These are phyloP conservation scores for Macrocybe gigantea DNA, from an alignment of 768 basidiomycete genomes.

Conservation along the genomic window DNA sequence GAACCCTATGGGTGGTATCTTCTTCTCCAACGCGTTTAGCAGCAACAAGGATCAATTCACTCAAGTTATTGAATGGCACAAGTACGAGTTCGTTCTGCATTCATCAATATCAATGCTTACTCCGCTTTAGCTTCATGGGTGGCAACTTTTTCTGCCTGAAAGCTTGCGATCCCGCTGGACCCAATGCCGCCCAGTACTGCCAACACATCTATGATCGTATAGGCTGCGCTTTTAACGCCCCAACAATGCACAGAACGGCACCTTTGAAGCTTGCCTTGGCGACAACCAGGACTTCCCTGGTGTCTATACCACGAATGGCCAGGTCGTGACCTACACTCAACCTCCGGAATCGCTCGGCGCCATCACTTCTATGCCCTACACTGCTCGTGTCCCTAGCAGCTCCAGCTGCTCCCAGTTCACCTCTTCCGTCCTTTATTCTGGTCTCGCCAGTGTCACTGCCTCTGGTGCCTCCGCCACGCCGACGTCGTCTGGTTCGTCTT, in stretches of 20 bases:
- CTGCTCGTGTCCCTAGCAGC: conserved; percentile 28
- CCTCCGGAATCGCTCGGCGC: conserved; percentile 31
- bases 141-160: conserved; percentile 63
- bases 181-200: conserved; percentile 51
- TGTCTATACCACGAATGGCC: conserved; percentile 32
- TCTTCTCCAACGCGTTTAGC: conserved; percentile 56
- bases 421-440: conserved; percentile 24
- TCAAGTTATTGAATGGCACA: conserved; percentile 67
- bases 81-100: conserved; percentile 29
- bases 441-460: conserved; percentile 12
- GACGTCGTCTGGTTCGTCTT: background rate
- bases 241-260: conserved; percentile 52
- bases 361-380: conserved; percentile 33
- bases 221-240: conserved; percentile 70
- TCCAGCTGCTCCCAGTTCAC: conserved; percentile 28
- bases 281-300: conserved; percentile 64
- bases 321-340: conserved; percentile 32
- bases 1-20: conserved; percentile 72
- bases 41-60: conserved; percentile 32
- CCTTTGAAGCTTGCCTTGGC: conserved; percentile 61
- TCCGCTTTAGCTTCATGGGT: conserved; percentile 59
- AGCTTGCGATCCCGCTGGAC: conserved; percentile 53
- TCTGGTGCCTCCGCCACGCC: background rate
- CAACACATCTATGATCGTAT: conserved; percentile 73
- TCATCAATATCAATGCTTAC: background rate